Percentiles rank a stretch among this genome's conserved stretches.
Evolutionary conservation across 768 basidiomycete genomes (phyloP).

Genomic region (Harrya chromipes): DNA sequence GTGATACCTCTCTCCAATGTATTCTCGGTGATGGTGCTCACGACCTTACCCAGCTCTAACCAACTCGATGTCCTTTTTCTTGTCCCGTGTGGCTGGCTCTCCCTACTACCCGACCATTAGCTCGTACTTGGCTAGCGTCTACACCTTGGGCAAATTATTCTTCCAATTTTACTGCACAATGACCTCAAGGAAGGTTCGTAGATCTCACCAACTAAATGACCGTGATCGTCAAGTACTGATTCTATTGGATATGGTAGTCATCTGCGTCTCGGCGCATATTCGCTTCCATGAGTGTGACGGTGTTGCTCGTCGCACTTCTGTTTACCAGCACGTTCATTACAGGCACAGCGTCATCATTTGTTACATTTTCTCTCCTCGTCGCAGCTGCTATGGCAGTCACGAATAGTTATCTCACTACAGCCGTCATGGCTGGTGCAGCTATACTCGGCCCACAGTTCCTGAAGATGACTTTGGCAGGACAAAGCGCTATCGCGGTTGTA

Average conservation of each 20-base stretch:
- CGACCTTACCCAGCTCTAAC: constrained; percentile 56
- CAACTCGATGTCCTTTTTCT: constrained; percentile 78
- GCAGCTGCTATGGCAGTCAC: constrained; percentile 58
- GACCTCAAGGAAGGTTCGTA: constrained; percentile 59
- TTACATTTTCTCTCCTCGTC: constrained; percentile 61
- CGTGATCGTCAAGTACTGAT: neutral
- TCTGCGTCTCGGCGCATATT: constrained; percentile 55
- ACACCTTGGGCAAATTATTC: constrained; percentile 61
- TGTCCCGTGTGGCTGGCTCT: constrained; percentile 62
- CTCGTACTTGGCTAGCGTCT: constrained; percentile 60
- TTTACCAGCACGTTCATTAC: constrained; percentile 61
- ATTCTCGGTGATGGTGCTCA: neutral
- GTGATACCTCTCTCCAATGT: constrained; percentile 39
- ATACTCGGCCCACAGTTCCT: constrained; percentile 71
- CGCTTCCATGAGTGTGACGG: constrained; percentile 47
- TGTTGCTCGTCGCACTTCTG: constrained; percentile 53
- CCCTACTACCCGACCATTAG: constrained; percentile 52
- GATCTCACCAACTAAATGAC: neutral
- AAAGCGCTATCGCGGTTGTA: constrained; percentile 77
- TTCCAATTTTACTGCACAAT: constrained; percentile 71
- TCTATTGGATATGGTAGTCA: constrained; percentile 37
- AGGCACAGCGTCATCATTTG: constrained; percentile 52
- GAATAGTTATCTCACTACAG: constrained; percentile 71
- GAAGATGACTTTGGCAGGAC: constrained; percentile 74
- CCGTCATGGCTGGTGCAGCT: constrained; percentile 72